These are phyloP conservation scores for Senecio squalidus DNA, from an alignment of 140 eudicot genomes.

Conservation along the genomic window DNA sequence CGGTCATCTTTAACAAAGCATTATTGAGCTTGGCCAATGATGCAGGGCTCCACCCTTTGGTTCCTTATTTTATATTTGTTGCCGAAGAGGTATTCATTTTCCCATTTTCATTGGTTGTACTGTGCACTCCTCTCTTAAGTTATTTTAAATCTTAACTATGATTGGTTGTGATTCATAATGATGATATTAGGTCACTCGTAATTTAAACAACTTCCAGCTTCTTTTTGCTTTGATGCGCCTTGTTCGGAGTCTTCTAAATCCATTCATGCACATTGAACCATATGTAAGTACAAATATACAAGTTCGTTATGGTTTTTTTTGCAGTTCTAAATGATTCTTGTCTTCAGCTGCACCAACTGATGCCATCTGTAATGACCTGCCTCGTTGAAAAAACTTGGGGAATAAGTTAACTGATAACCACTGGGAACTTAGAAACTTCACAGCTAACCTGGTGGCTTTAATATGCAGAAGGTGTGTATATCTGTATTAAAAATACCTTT, in stretches of 20 bases:
- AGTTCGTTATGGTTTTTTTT: conserved; percentile 8
- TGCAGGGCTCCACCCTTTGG: conserved; percentile 89
- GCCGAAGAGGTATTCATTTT: conserved; percentile 75
- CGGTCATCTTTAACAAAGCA: conserved; percentile 68
- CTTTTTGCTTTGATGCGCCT: too few relatives aligned
- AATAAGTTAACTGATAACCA: too few relatives aligned
- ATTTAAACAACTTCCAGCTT: conserved; percentile 59
- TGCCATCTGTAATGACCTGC: conserved; percentile 97
- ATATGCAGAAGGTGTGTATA: conserved; percentile 65
- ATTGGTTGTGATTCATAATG: conserved; percentile 4
- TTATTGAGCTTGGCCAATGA: conserved; percentile 73
- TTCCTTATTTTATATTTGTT: conserved; percentile 84
- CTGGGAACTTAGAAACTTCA: conserved; percentile 76
- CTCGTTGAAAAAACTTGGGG: conserved; percentile 68
- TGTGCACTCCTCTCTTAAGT: not conserved
- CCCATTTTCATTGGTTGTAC: not conserved
- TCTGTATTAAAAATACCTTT: not conserved
- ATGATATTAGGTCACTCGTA: conserved; percentile 76
- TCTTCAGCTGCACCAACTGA: conserved; percentile 78
- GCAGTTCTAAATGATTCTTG: conserved; percentile 15
- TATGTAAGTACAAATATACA: conserved; percentile 62
- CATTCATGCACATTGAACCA: conserved; percentile 82
- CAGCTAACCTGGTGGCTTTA: conserved; percentile 77
- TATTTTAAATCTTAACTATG: not conserved
- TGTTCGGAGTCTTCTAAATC: conserved; percentile 82